Percentiles rank a stretch among this genome's conserved stretches.
phyloP scores from a whole-genome alignment of 2,329 filamentous ascomycete genomes.

The Biscogniauxia sp. region DNA sequence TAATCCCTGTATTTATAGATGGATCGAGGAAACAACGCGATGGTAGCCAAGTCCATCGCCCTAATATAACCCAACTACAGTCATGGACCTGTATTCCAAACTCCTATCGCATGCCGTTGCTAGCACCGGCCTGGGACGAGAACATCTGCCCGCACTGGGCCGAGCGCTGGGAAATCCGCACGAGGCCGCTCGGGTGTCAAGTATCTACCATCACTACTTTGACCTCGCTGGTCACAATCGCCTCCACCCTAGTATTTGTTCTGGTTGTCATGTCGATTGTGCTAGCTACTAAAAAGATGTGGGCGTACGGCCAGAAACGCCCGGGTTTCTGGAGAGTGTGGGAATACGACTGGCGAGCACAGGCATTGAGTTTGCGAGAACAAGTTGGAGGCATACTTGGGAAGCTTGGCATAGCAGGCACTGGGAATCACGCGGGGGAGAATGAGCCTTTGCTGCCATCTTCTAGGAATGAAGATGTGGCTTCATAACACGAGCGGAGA shows the following conservation, averaged over 20 bases:
- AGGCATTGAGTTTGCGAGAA: background rate
- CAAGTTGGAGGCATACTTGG: background rate
- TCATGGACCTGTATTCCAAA: slow-evolving; percentile 56
- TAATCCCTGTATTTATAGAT: background rate
- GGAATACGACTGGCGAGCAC: slow-evolving; percentile 13
- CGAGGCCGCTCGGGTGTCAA: slow-evolving; percentile 34
- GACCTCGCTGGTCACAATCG: slow-evolving; percentile 33
- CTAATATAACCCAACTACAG: slow-evolving; percentile 28
- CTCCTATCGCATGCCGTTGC: slow-evolving; percentile 40
- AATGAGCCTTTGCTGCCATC: slow-evolving; percentile 19
- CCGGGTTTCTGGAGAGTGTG: slow-evolving; percentile 31
- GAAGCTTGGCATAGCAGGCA: background rate
- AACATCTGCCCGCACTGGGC: slow-evolving; percentile 52
- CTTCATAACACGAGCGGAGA: background rate
- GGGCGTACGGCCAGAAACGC: slow-evolving; percentile 11
- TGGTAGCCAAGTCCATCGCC: background rate
- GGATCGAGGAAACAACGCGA: background rate
- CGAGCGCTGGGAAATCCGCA: slow-evolving; percentile 40
- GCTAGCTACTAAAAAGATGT: slow-evolving; percentile 7
- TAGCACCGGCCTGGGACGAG: slow-evolving; percentile 50
- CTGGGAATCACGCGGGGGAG: slow-evolving; percentile 6
- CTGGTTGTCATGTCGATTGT: slow-evolving; percentile 20
- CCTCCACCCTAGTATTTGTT: slow-evolving; percentile 25
- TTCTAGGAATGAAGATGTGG: background rate
- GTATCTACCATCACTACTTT: slow-evolving; percentile 39